A percentile compares a stretch with the other conserved stretches of the same genome.
These are phyloP conservation scores for Termitomyces sp. DNA, from an alignment of 768 basidiomycete genomes.

Conservation along the genomic window DNA sequence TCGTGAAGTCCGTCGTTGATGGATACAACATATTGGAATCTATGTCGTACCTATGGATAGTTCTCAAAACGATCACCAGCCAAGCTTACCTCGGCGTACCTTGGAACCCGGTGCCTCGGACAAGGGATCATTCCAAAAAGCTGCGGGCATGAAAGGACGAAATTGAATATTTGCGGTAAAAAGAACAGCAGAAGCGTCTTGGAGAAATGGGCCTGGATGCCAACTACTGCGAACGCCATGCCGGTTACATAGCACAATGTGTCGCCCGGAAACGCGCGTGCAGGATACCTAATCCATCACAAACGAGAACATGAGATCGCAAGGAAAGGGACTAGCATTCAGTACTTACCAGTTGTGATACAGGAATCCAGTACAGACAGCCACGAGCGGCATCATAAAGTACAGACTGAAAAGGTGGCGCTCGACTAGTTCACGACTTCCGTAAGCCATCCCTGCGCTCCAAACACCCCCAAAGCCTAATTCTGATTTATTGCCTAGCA, in stretches of 20 bases:
- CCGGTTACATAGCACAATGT: conserved; percentile 97
- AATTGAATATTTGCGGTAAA: conserved; percentile 98
- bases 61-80: neutral
- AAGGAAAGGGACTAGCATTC: neutral
- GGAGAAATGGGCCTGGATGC: conserved; percentile 95
- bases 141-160: conserved; percentile 90
- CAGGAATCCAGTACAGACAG: conserved; percentile 85
- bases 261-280: conserved; percentile 92
- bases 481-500: conserved; percentile 63
- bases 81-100: conserved; percentile 42
- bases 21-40: conserved; percentile 77
- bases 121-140: conserved; percentile 92
- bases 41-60: conserved; percentile 59
- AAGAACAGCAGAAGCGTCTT: conserved; percentile 97
- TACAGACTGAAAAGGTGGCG: conserved; percentile 95
- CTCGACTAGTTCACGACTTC: conserved; percentile 83
- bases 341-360: conserved; percentile 90
- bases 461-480: conserved; percentile 76
- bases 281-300: conserved; percentile 80
- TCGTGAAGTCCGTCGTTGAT: conserved; percentile 61
- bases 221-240: conserved; percentile 98
- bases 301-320: neutral
- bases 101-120: conserved; percentile 90
- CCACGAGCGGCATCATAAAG: conserved; percentile 94
- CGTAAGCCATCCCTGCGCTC: conserved; percentile 83